Base-by-base conservation (phyloP, 2,329 filamentous ascomycete species). In the Exophiala phaeomuriformis region DNA sequence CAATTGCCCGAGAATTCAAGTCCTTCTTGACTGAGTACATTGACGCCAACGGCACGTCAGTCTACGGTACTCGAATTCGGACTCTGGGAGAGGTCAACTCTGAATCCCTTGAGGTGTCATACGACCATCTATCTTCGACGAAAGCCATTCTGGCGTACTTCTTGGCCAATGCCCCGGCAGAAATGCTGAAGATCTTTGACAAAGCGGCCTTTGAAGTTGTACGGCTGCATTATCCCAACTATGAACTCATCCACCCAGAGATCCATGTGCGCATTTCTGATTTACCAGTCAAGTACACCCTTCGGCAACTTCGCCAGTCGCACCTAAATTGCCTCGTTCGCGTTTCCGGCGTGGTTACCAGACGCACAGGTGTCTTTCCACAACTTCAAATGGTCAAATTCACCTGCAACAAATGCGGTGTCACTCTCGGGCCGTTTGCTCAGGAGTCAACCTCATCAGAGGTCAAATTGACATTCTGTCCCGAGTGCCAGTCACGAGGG, bases 371-470 rank as follows among this genome's bases (percentile, higher is more conserved):
- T 52, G 94, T 98, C 45, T 98, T 98, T 69, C 93, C 93, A 2
- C 93, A 98, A 73, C 77, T 98, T 57, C 97, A 97, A 71, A 96
- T 97, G 70, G 88, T 98, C 73, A 95, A 96, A 73, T 97, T 98
- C 67, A 88, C 96, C 73, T 98, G 93, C 72, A 83, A 78, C 54
- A 98, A 96, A 73, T 98, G 93, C 65, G 88, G 88, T 57, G 81
- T 88, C 43, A 95, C 90, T 0, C 80, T 98, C 2, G 93, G 93
- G 1, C 93, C 93, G 12, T 98, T 96, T 75, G 91, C 95, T 67
- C 93, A 98, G 66, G 93, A 98, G 73, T 93, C 91, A 40, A 62
- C 61, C 8, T 95, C 93, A 58, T 84, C 90, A 41, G 93, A 98
- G 70, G 90, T 98, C 67, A 95, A 91, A 72, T 88, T 98, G 63